Evolutionary conservation across 352 stramenopile genomes (phyloP), one percentile per base, ranked within the genome.

Genomic region (Globisporangium cylindrosporum): DNA sequence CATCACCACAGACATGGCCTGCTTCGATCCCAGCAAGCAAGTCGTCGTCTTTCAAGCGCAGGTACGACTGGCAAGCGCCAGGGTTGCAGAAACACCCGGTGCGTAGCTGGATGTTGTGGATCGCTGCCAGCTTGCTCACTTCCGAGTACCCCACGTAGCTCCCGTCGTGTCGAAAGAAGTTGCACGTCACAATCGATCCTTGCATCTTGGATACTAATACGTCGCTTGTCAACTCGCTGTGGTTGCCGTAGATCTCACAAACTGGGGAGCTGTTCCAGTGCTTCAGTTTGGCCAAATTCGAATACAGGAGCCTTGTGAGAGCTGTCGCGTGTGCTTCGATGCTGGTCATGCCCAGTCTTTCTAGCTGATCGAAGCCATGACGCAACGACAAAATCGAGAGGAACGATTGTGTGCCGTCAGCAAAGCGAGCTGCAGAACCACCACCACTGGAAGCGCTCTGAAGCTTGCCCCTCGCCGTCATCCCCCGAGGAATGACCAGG

Each of bases 61-160:
- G 71, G 62, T 92, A 89, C 56, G 76, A 69, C 54, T 94, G 82
- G 20, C 86, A 94, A 22, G 86, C 86, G 1, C 82, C 86, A n/a
- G 86, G 82, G 59, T 92, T 94, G 58, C 86, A 94, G 59, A 92
- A 92, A 62, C 86, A 94, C 18, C 86, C 86, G 20, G 78, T 89
- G n/a, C 86, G 79, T 22, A 94, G 62, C 54, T 86, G 82, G 54
- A 94, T 89, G 20, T 80, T 75, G 62, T 92, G 78, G 22, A 92
- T 82, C 27, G 78, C 74, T 4, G 86, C 78, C n/a, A 92, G 82
- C 27, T 87, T 89, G 27, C 77, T 65, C 10, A 92, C 82, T 69
- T 92, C 81, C 2, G 78, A 73, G 55, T 91, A 92, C n/a, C 86
- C 86, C 2, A 94, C 78, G 59, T 79, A 92, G 56, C 72, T 80